These are phyloP conservation scores for Asterophora parasitica DNA, from an alignment of 768 basidiomycete genomes.

Conservation along the genomic window DNA sequence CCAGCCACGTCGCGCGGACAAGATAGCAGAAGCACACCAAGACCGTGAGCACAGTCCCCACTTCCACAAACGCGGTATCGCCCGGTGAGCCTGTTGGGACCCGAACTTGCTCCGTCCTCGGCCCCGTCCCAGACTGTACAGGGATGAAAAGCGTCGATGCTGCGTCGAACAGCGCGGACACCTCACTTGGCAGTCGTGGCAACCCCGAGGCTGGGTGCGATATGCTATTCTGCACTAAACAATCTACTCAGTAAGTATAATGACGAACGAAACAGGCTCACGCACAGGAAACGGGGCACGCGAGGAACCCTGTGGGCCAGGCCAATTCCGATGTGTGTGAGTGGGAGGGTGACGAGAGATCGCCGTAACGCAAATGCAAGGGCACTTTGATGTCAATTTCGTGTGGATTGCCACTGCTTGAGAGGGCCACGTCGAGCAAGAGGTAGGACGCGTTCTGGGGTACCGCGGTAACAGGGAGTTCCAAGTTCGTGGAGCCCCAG, in stretches of 20 bases:
- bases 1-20: conserved; percentile 22
- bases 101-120: too few relatives aligned
- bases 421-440: conserved; percentile 20
- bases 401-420: conserved; percentile 5
- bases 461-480: conserved; percentile 40
- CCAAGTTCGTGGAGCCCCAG: conserved; percentile 40
- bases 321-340: conserved; percentile 22
- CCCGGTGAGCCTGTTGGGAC: conserved; percentile 34
- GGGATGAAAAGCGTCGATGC: conserved; percentile 17
- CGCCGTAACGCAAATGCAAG: conserved; percentile 43
- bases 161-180: conserved; percentile 16
- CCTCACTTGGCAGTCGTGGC: conserved; percentile 11
- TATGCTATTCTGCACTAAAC: background rate
- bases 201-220: background rate
- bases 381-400: conserved; percentile 34
- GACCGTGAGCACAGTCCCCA: conserved; percentile 35
- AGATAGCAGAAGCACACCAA: conserved; percentile 36
- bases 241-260: too few relatives aligned
- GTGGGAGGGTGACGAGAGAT: conserved; percentile 14
- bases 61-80: conserved; percentile 38
- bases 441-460: conserved; percentile 19
- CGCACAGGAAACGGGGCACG: conserved; percentile 29
- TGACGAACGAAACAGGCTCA: background rate
- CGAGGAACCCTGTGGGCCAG: conserved; percentile 35
- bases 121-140: too few relatives aligned